Base-by-base conservation (phyloP, 2,329 filamentous ascomycete genomes). In the Acephala macrosclerotiorum region DNA sequence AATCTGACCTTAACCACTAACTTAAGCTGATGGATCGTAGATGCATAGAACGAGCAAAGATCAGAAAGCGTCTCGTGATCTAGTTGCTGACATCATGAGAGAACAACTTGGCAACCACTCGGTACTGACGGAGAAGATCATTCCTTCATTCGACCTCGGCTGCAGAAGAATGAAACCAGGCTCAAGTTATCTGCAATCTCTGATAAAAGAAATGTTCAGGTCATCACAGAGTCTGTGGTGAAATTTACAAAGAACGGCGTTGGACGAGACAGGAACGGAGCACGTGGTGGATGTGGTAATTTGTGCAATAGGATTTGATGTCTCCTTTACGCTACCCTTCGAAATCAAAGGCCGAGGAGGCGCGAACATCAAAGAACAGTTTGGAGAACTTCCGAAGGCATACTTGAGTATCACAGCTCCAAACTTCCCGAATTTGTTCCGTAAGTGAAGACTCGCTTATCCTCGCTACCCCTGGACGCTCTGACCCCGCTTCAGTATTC, bases 101-200 rank as follows among this genome's bases (percentile, higher is more conserved):
- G 61, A 64, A 11, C 63, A 72, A 53, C 64, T 72, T 4, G 64
- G 49, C 14, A 26, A 69, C 33, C 63, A 69, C 33, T 35, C 63
- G 3, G 20, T n/a, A 0, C 61, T 70, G 5, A 69, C 66, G 18
- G 56, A 64, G 18, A 70, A 61, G n/a, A 66, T 71, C 58, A 69
- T 70, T 63, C 66, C 71, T 40, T 63, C 73, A 1, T 80, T 74
- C 58, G 67, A 67, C 25, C 71, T 80, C 5, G 79, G 71, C 1
- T 83, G 81, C 70, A 79, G 81, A 16, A 76, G 81, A 14, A 72
- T 82, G 38, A 82, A 80, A 25, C 80, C 80, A 0, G 79, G 80
- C n/a, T 76, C 78, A 18, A 79, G 77, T 42, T 82, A 80, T 68
- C 75, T 81, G 4, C 76, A 81, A 68, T 74, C 79, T 5, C 72